Conservation (phyloP, 306 rosid genomes). For the Mimosa pudica region DNA sequence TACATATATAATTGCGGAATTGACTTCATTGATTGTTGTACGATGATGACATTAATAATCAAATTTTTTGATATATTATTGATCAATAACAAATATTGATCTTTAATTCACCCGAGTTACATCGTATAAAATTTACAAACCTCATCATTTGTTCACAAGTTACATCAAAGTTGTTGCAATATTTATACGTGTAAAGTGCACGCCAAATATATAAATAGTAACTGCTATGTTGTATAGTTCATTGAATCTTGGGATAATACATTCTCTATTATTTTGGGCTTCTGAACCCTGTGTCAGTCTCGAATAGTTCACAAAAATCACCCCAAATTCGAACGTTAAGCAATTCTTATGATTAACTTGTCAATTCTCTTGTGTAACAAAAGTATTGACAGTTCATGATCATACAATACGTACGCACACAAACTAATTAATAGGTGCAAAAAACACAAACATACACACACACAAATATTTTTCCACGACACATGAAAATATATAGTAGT, state of each 20-base stretch:
- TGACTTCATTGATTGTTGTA: too few relatives aligned
- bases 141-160: background rate
- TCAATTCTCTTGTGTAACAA: background rate
- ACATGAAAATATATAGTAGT: background rate
- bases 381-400: background rate
- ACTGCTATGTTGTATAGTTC: background rate
- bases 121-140: background rate
- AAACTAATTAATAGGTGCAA: background rate
- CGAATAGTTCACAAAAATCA: background rate
- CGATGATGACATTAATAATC: too few relatives aligned
- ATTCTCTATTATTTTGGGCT: background rate
- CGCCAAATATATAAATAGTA: too few relatives aligned
- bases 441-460: too few relatives aligned
- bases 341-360: background rate
- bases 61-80: too few relatives aligned
- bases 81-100: too few relatives aligned
- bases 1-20: too few relatives aligned
- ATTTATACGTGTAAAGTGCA: background rate
- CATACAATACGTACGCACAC: background rate
- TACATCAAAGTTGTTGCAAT: background rate
- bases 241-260: too few relatives aligned
- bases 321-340: background rate
- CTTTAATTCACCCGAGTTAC: too few relatives aligned
- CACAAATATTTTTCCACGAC: background rate
- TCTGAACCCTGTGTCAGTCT: background rate